Evolutionary conservation across 768 basidiomycete species (phyloP), one percentile per base, ranked within the genome.

Genomic region (Macrolepiota dolichaula): DNA sequence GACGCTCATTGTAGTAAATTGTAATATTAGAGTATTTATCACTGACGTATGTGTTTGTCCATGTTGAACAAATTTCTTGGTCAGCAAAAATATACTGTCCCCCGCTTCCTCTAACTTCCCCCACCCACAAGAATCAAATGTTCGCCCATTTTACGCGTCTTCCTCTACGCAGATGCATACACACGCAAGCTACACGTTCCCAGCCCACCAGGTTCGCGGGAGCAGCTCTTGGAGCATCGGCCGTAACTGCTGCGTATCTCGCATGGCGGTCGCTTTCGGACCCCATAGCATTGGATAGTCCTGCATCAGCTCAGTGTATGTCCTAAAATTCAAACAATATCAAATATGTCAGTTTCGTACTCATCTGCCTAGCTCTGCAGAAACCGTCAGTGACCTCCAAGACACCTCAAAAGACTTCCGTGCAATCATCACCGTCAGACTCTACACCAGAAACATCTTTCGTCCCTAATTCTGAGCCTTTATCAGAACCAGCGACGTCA

Each of bases 131-230:
- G 51, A 36, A 32, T 44, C 37, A 27, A 40, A 88, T 87, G 86
- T 78, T 88, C 67, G 74, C 81, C 64, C 77, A 81, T 62, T 71
- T 85, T 17, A 73, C 82, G 66, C 82, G 79, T 74, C 73, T 82
- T 57, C 77, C 85, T 22, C 70, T 86, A 6, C 79, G 81, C 61
- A 76, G 84, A 69, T 77, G 78, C 57, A 47, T 88, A 17, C 83
- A 87, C 65, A 84, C 86, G 64, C 55, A 67, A 69, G 37, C 72
- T 25, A 29, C 59, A 25, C 7, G 68, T 38, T 24, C 63, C 42
- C 57, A 52, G 67, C 27, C 36, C 61, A 46, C 53, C 46, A 50
- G 57, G 37, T 63, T 69, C 64, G 4, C 64, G 50, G 71, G 69
- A 57, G 51, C 74, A 29, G 73, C 73, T 24, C 65, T 85, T 1